These are phyloP conservation scores for Marasmius fiardii DNA, from an alignment of 1,284 basidiomycete species.

Conservation along the genomic window DNA sequence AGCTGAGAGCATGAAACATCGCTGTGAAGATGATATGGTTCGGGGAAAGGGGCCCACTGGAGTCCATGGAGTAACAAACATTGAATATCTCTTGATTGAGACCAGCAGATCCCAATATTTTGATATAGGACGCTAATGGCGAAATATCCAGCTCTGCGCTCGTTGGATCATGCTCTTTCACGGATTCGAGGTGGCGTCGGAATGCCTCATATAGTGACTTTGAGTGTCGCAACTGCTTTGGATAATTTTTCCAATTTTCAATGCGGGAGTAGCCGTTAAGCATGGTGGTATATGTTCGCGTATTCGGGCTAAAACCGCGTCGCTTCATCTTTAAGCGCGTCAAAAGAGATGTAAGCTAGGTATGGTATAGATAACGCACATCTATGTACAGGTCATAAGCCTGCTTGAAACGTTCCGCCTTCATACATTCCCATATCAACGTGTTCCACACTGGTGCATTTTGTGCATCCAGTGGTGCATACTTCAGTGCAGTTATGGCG, in stretches of 20 bases:
- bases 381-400: conserved; percentile 63
- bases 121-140: conserved; percentile 59
- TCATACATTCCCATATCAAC: conserved; percentile 58
- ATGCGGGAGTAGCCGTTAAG: conserved; percentile 58
- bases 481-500: conserved; percentile 60
- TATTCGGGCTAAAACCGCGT: conserved; percentile 63
- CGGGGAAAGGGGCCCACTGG: conserved; percentile 53
- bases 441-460: conserved; percentile 75
- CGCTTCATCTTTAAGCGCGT: conserved; percentile 65
- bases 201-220: conserved; percentile 57
- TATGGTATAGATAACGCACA: conserved; percentile 38
- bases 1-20: conserved; percentile 52
- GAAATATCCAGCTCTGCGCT: conserved; percentile 42
- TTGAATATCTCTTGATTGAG: conserved; percentile 66
- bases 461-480: conserved; percentile 63
- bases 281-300: conserved; percentile 63
- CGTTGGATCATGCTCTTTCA: conserved; percentile 44
- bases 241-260: conserved; percentile 49
- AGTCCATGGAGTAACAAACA: conserved; percentile 61
- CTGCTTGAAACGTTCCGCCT: conserved; percentile 49
- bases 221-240: conserved; percentile 58
- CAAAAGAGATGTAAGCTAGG: neutral
- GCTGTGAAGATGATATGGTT: conserved; percentile 55
- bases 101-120: conserved; percentile 54
- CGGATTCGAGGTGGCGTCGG: conserved; percentile 40